A percentile compares a stretch with the other conserved stretches of the same genome.
These are phyloP conservation scores for Omphalotus olearius DNA, from an alignment of 1,284 basidiomycete genomes.

Conservation along the genomic window DNA sequence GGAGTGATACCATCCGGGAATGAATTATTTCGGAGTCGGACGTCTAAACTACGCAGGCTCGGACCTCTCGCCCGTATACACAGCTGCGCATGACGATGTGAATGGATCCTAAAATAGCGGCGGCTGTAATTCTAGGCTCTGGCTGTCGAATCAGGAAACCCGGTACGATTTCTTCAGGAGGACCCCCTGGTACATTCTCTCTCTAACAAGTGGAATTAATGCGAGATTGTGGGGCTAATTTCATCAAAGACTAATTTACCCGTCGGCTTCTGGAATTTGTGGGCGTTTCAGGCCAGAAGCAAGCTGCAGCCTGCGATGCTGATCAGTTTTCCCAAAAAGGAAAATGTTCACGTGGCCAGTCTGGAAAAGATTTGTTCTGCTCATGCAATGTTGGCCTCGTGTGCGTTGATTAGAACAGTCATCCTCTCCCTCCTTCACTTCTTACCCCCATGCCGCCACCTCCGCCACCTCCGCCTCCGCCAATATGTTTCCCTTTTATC, in stretches of 20 bases:
- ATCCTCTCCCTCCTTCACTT: constrained; percentile 6
- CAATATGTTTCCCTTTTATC: constrained; percentile 52
- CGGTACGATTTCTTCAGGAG: too few species aligned
- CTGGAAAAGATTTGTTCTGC: background rate
- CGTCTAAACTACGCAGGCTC: too few species aligned
- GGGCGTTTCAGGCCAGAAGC: background rate
- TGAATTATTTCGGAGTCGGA: background rate
- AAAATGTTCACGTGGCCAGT: background rate
- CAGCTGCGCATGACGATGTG: too few species aligned
- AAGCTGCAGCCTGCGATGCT: too few species aligned
- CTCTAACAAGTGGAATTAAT: too few species aligned
- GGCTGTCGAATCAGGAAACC: too few species aligned
- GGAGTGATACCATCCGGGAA: background rate
- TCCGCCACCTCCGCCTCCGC: constrained; percentile 49
- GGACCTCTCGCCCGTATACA: too few species aligned
- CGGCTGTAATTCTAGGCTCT: too few species aligned
- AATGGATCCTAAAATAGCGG: too few species aligned
- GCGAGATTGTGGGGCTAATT: too few species aligned
- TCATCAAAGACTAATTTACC: too few species aligned
- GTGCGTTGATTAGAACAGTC: constrained; percentile 6
- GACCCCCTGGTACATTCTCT: too few species aligned
- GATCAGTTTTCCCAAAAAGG: background rate
- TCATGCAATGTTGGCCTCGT: background rate
- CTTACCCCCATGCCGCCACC: constrained; percentile 24
- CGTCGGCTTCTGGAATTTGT: background rate